Evolutionary conservation across 768 basidiomycete genomes (phyloP).

Genomic region (Gymnopilus dilepis): DNA sequence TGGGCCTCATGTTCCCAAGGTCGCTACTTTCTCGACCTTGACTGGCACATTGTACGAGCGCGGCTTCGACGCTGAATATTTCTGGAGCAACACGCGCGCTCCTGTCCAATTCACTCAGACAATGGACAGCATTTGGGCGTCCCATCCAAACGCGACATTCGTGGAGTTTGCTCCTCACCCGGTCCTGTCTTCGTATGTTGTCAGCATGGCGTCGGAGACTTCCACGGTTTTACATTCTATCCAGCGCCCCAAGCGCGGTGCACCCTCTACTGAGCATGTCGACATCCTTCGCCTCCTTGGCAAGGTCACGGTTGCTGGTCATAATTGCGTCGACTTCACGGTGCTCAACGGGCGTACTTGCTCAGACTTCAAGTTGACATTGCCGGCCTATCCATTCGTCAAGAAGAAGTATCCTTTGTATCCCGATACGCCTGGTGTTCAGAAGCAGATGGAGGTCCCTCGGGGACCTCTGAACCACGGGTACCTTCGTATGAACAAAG

Average conservation of each 20-base stretch:
- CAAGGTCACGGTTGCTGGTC: slow-evolving; percentile 31
- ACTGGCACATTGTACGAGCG: slow-evolving; percentile 31
- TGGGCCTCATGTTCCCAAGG: slow-evolving; percentile 29
- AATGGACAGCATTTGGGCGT: slow-evolving; percentile 29
- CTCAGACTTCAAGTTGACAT: slow-evolving; percentile 14
- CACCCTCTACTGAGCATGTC: slow-evolving; percentile 26
- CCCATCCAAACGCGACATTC: slow-evolving; percentile 32
- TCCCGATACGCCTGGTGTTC: slow-evolving; percentile 21
- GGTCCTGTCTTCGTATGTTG: slow-evolving; percentile 39
- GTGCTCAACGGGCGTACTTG: slow-evolving; percentile 30
- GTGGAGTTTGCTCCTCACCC: slow-evolving; percentile 48
- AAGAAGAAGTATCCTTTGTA: slow-evolving; percentile 21
- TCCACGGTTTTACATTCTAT: slow-evolving; percentile 31
- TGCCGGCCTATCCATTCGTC: slow-evolving; percentile 39
- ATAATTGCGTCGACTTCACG: slow-evolving; percentile 38
- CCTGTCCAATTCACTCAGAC: slow-evolving; percentile 44
- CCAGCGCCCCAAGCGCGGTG: slow-evolving; percentile 30
- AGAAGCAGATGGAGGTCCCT: slow-evolving; percentile 29
- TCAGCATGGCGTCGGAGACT: slow-evolving; percentile 22
- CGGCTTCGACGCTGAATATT: slow-evolving; percentile 40
- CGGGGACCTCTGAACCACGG: slow-evolving; percentile 42
- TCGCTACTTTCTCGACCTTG: slow-evolving; percentile 42
- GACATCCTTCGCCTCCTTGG: slow-evolving; percentile 36
- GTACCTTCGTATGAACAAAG: slow-evolving; percentile 39
- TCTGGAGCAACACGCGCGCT: slow-evolving; percentile 43